A percentile compares a stretch with the other conserved stretches of the same genome.
Conservation (phyloP, 208 protist genomes). For the Crithidia bombi region DNA sequence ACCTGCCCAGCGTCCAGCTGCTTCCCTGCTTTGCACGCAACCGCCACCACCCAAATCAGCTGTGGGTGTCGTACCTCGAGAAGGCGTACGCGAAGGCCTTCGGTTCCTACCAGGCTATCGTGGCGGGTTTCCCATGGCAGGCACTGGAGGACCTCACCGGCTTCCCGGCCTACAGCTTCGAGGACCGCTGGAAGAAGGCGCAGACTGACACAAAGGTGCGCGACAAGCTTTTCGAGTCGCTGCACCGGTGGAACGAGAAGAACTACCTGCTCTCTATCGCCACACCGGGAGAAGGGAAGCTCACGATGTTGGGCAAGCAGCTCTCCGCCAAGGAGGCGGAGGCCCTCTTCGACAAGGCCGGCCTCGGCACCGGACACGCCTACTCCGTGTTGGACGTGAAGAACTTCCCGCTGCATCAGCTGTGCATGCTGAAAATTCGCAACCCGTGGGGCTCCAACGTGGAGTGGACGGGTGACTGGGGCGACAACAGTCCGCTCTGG, state of each 20-base stretch:
- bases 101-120: constrained; percentile 78
- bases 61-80: constrained; percentile 81
- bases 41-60: constrained; percentile 53
- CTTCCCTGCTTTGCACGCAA: constrained; percentile 58
- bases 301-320: constrained; percentile 36
- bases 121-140: constrained; percentile 54
- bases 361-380: constrained; percentile 57
- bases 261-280: constrained; percentile 63
- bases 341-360: constrained; percentile 55
- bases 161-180: constrained; percentile 53
- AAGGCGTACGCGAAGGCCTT: constrained; percentile 89
- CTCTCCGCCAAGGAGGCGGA: constrained; percentile 22
- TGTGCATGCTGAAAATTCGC: constrained; percentile 68
- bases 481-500: constrained; percentile 59
- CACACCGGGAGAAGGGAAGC: constrained; percentile 46
- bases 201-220: constrained; percentile 35
- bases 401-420: constrained; percentile 49
- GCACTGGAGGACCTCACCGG: constrained; percentile 76
- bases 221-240: constrained; percentile 50
- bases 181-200: constrained; percentile 48
- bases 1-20: constrained; percentile 53
- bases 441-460: constrained; percentile 75
- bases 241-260: constrained; percentile 50
- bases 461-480: constrained; percentile 73
- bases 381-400: constrained; percentile 72